Conservation (phyloP, 2,329 filamentous ascomycete species). For the Knoxdaviesia capensis region DNA sequence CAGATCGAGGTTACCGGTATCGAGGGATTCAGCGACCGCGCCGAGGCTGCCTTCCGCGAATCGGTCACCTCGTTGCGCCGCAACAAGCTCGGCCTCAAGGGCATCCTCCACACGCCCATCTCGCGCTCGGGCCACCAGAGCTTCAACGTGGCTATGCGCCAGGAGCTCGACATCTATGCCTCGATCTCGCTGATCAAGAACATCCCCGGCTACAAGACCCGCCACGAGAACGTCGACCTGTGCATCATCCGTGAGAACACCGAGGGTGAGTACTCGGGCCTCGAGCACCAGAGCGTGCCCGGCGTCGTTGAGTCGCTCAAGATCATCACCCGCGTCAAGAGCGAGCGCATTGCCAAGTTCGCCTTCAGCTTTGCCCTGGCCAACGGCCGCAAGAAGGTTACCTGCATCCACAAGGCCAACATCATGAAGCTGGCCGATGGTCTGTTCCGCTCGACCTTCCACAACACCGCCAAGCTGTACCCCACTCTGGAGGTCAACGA, state of each 20-base stretch:
- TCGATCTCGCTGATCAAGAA: constrained; percentile 98
- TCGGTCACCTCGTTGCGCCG: constrained; percentile 87
- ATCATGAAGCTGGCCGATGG: constrained; percentile 99
- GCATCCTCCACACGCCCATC: constrained; percentile 94
- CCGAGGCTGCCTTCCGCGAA: constrained; percentile 89
- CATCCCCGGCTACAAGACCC: constrained; percentile 94
- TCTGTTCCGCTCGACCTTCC: constrained; percentile 96
- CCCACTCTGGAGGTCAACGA: constrained; percentile 91
- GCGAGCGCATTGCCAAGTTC: constrained; percentile 97
- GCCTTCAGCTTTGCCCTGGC: constrained; percentile 94
- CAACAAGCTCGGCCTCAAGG: constrained; percentile 98
- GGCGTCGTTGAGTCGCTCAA: constrained; percentile 98
- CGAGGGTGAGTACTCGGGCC: constrained; percentile 96
- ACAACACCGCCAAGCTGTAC: constrained; percentile 83
- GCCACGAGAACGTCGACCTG: constrained; percentile 91
- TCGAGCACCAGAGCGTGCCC: constrained; percentile 93
- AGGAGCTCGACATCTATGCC: constrained; percentile 99
- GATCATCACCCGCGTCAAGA: constrained; percentile 98
- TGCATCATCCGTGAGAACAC: constrained; percentile 99
- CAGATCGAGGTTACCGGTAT: constrained; percentile 91
- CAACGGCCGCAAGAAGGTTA: constrained; percentile 98
- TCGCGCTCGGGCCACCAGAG: constrained; percentile 94
- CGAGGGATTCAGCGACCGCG: constrained; percentile 55
- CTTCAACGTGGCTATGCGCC: constrained; percentile 97
- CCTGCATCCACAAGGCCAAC: constrained; percentile 99